A percentile compares a stretch with the other conserved stretches of the same genome.
Conservation (phyloP, 2,329 filamentous ascomycete species). For the Xylariaceae sp. region DNA sequence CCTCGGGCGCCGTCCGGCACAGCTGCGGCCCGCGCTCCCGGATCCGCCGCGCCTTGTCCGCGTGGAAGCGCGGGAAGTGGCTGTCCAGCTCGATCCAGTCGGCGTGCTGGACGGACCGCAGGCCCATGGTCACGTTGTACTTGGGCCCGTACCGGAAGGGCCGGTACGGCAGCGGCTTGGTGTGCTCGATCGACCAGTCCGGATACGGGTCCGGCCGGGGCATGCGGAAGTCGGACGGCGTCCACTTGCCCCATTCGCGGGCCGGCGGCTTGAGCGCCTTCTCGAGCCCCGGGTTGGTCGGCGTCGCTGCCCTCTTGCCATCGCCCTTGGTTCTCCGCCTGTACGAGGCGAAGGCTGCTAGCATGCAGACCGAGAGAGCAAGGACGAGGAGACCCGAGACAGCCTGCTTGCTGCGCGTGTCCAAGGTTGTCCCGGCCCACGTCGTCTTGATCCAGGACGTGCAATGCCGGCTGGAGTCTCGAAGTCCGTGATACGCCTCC, state of each 20-base stretch:
- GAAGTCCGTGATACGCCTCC: conserved; percentile 9
- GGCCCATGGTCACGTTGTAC: conserved; percentile 70
- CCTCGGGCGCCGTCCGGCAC: conserved; percentile 60
- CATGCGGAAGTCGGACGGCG: conserved; percentile 19
- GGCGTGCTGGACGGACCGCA: conserved; percentile 60
- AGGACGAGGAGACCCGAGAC: conserved; percentile 9
- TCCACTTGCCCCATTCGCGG: conserved; percentile 22
- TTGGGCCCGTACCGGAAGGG: conserved; percentile 72
- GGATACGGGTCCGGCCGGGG: conserved; percentile 45
- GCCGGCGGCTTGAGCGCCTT: conserved; percentile 14
- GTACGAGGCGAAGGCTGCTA: conserved; percentile 11
- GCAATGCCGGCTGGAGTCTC: conserved; percentile 8
- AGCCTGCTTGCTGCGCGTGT: conserved; percentile 4
- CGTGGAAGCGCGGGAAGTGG: conserved; percentile 65
- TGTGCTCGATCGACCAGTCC: conserved; percentile 59
- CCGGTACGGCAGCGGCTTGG: conserved; percentile 68
- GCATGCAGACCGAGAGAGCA: conserved; percentile 11
- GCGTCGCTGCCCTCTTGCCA: conserved; percentile 13
- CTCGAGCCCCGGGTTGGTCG: conserved; percentile 17
- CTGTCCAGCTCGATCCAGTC: conserved; percentile 86
- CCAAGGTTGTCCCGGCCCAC: conserved; percentile 5
- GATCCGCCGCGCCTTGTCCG: conserved; percentile 62
- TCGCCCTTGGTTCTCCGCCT: conserved; percentile 7
- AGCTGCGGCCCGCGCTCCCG: conserved; percentile 58
- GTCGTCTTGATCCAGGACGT: conserved; percentile 9